Base-by-base conservation (phyloP, 2,329 filamentous ascomycete species). In the Xylaria polymorpha region DNA sequence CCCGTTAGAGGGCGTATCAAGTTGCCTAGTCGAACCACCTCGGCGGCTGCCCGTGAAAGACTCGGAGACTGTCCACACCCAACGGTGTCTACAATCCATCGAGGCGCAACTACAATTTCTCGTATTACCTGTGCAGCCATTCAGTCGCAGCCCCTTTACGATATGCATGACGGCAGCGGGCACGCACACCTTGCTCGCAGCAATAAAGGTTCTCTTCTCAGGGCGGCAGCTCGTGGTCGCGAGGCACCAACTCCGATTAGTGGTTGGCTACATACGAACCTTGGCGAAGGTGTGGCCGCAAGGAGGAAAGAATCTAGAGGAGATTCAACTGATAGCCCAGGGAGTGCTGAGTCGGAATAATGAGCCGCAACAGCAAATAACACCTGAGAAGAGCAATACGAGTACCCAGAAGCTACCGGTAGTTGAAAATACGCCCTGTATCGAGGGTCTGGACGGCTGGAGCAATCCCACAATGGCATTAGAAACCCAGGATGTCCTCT, bases 91-190 rank as follows among this genome's bases (percentile, higher is more conserved):
- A 12, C 66, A 69, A 25, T 71, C 71, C 32, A 66, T 73, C 44
- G 69, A 71, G 46, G 71, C 69, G 0, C 71, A 73, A 15, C 64
- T 73, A 4, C 64, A 37, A 10, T 53, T 73, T 14, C 63, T 73
- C 20, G 69, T 71, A 10, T 25, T 73, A 20, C 71, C 71, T 3
- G 67, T 68, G 22, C 64, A 63, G 57, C 71, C 67, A 1, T 51
- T 66, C 32, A 48, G 50, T 20, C 69, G 69, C 9, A 68, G 67
- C 55, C 71, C 71, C 2, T 73, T 73, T 37, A 73, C 71, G 0
- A 66, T 73, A 15, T 73, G 71, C 59, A 73, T 73, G 71, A 73
- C 69, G 7, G 67, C 69, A 10, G 67, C 71, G 14, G 68, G 65
- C 25, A 68, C 67, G 18, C 56, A 68, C 29, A 51, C 71, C 2